Evolutionary conservation across 2,329 filamentous ascomycete genomes (phyloP).

Genomic region (Xylariaceae sp.): DNA sequence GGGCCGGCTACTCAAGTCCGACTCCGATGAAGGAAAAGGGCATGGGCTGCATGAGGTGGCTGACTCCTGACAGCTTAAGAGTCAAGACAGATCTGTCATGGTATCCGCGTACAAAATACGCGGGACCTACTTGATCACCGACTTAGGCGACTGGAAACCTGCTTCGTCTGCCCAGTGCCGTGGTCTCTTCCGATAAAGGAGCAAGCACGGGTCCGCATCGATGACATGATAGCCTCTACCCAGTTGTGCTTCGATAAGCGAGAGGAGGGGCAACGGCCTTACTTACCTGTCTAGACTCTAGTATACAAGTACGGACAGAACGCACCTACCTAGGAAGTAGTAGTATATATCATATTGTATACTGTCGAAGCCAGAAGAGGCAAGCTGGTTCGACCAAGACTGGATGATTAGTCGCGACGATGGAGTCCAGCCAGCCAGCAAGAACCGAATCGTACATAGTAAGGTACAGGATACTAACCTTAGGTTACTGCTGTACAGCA

Average conservation of each 20-base stretch:
- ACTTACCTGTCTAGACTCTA: conserved; percentile 2
- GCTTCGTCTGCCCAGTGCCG: background rate
- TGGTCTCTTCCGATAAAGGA: conserved; percentile 12
- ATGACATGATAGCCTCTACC: too few species aligned
- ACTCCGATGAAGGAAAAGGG: conserved; percentile 1
- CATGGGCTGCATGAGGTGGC: conserved; percentile 8
- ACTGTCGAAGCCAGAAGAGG: too few species aligned
- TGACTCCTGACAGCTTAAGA: conserved; percentile 10
- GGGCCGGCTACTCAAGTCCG: conserved; percentile 4
- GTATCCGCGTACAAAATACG: conserved; percentile 1
- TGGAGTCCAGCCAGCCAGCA: too few species aligned
- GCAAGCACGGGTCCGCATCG: too few species aligned
- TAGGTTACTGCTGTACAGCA: too few species aligned
- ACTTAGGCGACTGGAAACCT: conserved; percentile 3
- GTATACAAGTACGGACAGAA: too few species aligned
- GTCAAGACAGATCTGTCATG: conserved; percentile 11
- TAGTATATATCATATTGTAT: too few species aligned
- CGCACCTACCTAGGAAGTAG: too few species aligned
- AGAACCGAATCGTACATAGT: conserved; percentile 5
- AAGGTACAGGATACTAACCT: background rate
- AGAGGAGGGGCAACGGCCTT: conserved; percentile 6
- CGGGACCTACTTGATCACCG: too few species aligned
- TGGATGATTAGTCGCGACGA: too few species aligned
- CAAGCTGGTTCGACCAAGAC: too few species aligned
- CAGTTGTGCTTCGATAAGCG: conserved; percentile 17